Evolutionary conservation across 78 protist species (phyloP), one percentile per base, ranked within the genome.

Genomic region (Dictyostelium purpureum): DNA sequence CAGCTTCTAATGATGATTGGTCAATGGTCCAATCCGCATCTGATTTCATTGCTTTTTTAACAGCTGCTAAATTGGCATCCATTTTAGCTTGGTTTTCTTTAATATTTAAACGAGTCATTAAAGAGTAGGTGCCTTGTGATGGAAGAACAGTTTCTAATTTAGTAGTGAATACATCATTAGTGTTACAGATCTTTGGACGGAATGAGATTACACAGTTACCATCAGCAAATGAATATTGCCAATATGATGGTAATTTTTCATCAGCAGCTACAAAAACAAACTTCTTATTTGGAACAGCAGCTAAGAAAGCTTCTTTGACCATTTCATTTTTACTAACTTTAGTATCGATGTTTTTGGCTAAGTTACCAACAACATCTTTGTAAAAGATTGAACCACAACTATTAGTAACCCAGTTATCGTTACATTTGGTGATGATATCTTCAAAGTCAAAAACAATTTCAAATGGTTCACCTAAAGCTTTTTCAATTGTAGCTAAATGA

Each of bases 281-380:
- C 38, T 85, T 85, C 18, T 45, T 18, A 21, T 42, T 35, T 37
- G 92, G 19, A 40, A 73, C 73, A 59, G 92, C 92, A 14, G 71
- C 92, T 31, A 85, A 10, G 40, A 85, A 47, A 33, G 92, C 92
- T 61, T 85, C 92, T 54, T 85, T 85, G 49, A 59, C 35, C 59
- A 85, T 73, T 33, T 70, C 83, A 19, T 85, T 45, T 40, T 73
- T 73, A 5, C 49, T 1, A 19, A 69, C 57, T 10, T 49, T 47
- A 1, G 33, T 24, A 56, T n/a, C n/a, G n/a, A n/a, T n/a, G n/a
- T n/a, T n/a, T n/a, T n/a, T n/a, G n/a, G n/a, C n/a, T 59, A 85
- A 26, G 52, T 59, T 51, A 18, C 24, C 18, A 10, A 57, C 69
- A 26, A 85, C 51, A 18, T 52, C 52, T 77, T 85, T 85, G 76